Conservation (phyloP, 2,329 filamentous ascomycete species). For the Botrytis aclada region DNA sequence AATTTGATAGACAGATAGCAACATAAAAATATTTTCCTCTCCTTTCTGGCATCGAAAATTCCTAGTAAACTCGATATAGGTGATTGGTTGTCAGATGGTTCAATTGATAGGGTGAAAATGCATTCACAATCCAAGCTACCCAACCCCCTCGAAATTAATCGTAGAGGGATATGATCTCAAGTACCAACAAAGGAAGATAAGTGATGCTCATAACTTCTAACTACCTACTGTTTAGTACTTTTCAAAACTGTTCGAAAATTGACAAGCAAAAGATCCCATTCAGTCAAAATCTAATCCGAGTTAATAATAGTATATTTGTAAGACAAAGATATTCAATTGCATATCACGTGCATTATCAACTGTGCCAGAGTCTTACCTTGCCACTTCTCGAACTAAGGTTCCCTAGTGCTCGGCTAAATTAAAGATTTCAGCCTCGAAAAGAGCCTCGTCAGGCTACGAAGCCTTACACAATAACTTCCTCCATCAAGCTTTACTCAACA, state of each 20-base stretch:
- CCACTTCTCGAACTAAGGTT: not conserved
- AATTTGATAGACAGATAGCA: not conserved
- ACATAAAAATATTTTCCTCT: not conserved
- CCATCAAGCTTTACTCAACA: not conserved
- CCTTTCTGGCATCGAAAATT: not conserved
- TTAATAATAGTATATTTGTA: not conserved
- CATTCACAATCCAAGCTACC: not conserved
- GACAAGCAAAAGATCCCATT: not conserved
- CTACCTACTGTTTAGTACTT: not conserved
- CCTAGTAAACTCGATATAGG: not conserved
- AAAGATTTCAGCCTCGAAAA: constrained; percentile 20
- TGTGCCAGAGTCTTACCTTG: not conserved
- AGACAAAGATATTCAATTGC: not conserved
- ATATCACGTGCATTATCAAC: not conserved
- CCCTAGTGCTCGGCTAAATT: constrained; percentile 16
- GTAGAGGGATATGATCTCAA: not conserved
- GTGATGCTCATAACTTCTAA: not conserved
- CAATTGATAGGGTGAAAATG: not conserved
- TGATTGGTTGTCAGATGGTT: not conserved
- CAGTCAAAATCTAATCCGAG: not conserved
- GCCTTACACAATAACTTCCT: constrained; percentile 20
- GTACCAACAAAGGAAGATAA: not conserved
- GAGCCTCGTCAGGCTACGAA: constrained; percentile 20
- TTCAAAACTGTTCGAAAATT: not conserved
- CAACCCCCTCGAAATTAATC: not conserved